phyloP scores from a whole-genome alignment of 495 filamentous ascomycete species.

The Cercophora scortea region DNA sequence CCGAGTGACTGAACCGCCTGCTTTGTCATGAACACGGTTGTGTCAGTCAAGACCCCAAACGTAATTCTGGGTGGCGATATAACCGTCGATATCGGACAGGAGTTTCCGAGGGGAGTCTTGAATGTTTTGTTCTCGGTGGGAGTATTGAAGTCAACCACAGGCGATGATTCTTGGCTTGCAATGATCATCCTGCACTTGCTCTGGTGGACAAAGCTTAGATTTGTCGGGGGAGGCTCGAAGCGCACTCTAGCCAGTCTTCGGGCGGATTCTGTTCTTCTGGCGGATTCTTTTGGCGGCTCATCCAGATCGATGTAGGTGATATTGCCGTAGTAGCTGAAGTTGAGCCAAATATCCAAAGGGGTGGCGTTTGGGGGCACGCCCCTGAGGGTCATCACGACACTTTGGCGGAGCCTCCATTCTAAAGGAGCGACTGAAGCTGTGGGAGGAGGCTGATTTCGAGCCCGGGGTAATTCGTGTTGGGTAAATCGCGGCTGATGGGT shows the following conservation, averaged over 20 bases:
- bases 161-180: background rate
- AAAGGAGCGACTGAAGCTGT: slow-evolving; percentile 7
- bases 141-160: slow-evolving; percentile 5
- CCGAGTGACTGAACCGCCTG: slow-evolving; percentile 15
- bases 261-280: background rate
- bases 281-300: slow-evolving; percentile 3
- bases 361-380: slow-evolving; percentile 16
- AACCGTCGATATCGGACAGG: slow-evolving; percentile 18
- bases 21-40: slow-evolving; percentile 43
- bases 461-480: background rate
- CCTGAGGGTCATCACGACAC: slow-evolving; percentile 16
- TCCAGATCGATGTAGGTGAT: slow-evolving; percentile 28
- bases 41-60: slow-evolving; percentile 47
- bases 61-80: slow-evolving; percentile 29
- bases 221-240: slow-evolving; percentile 30
- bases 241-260: slow-evolving; percentile 17
- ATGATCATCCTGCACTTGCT: slow-evolving; percentile 6
- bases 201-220: slow-evolving; percentile 11
- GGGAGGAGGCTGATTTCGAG: background rate
- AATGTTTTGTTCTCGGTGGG: background rate
- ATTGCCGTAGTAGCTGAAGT: slow-evolving; percentile 21
- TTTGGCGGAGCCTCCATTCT: slow-evolving; percentile 17
- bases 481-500: background rate
- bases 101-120: slow-evolving; percentile 17
- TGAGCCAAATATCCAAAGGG: slow-evolving; percentile 15